Percentiles rank a stretch among this genome's conserved stretches.
Evolutionary conservation across 2,329 filamentous ascomycete species (phyloP).

Genomic region (Epichloe baconii): DNA sequence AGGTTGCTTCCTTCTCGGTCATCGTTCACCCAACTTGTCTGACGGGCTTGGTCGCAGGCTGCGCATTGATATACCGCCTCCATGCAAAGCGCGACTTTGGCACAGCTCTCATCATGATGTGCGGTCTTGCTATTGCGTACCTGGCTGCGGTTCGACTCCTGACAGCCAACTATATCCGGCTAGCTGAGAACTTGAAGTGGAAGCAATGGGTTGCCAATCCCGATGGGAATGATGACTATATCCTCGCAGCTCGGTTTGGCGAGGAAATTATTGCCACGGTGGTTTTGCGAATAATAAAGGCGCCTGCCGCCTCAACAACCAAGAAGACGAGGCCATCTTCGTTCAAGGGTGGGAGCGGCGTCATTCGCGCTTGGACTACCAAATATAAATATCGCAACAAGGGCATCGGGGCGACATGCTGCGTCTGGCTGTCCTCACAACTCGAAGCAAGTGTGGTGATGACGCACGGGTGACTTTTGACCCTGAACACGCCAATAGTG

Average conservation of each 20-base stretch:
- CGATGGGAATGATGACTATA: constrained; percentile 32
- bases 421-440: constrained; percentile 54
- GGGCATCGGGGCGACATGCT: constrained; percentile 62
- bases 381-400: constrained; percentile 52
- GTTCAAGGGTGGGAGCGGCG: constrained; percentile 40
- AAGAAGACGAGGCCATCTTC: constrained; percentile 2
- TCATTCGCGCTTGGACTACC: constrained; percentile 74
- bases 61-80: constrained; percentile 26
- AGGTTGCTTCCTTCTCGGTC: constrained; percentile 49
- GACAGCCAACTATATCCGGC: constrained; percentile 47
- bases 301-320: not conserved
- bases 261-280: constrained; percentile 55
- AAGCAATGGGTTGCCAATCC: constrained; percentile 37
- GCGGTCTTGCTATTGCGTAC: constrained; percentile 48
- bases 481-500: constrained; percentile 61
- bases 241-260: constrained; percentile 53
- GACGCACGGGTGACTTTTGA: constrained; percentile 54
- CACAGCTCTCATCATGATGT: constrained; percentile 39
- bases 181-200: constrained; percentile 51
- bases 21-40: constrained; percentile 47
- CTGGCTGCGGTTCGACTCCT: constrained; percentile 47
- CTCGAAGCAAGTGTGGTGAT: constrained; percentile 49
- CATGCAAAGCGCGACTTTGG: constrained; percentile 34
- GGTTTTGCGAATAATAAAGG: constrained; percentile 51
- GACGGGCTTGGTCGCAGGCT: constrained; percentile 27